These are phyloP conservation scores for Apiospora koreana DNA, from an alignment of 2,329 filamentous ascomycete species.

Conservation along the genomic window DNA sequence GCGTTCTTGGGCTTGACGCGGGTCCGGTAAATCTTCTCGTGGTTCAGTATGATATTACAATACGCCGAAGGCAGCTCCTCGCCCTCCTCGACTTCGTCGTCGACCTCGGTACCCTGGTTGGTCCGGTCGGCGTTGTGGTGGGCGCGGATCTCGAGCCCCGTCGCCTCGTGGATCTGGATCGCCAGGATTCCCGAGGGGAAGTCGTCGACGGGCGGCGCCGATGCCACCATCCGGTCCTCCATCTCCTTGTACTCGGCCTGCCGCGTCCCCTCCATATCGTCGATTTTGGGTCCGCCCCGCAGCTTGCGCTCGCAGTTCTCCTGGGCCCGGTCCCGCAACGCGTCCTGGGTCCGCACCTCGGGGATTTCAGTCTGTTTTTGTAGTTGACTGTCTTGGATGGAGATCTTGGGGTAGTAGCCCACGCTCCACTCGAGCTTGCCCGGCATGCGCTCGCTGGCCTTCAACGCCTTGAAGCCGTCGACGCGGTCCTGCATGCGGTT, in stretches of 20 bases:
- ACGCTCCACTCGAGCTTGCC: conserved; percentile 12
- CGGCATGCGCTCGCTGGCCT: conserved; percentile 3
- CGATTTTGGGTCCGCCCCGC: conserved; percentile 9
- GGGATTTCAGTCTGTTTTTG: conserved; percentile 1
- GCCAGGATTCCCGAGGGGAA: conserved; percentile 1
- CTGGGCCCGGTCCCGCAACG: background rate
- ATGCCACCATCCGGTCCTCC: conserved; percentile 11
- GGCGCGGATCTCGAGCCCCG: conserved; percentile 11
- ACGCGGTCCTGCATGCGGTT: conserved; percentile 11
- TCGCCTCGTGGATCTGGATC: conserved; percentile 13
- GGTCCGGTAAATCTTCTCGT: conserved; percentile 9
- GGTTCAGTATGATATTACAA: conserved; percentile 9
- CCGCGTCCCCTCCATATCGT: conserved; percentile 1
- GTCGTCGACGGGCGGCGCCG: background rate
- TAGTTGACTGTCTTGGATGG: conserved; percentile 9
- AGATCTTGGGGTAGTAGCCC: conserved; percentile 10
- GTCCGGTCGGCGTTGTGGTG: conserved; percentile 10
- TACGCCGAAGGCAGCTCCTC: conserved; percentile 12
- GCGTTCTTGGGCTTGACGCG: conserved; percentile 14
- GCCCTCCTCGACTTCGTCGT: conserved; percentile 11
- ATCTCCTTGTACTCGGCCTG: conserved; percentile 5
- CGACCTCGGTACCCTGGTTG: conserved; percentile 1
- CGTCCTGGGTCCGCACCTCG: background rate
- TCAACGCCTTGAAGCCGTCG: conserved; percentile 10
- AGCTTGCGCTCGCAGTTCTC: conserved; percentile 12